Conservation (phyloP, 257 asterid species). For the Nicotiana noctiflora region DNA sequence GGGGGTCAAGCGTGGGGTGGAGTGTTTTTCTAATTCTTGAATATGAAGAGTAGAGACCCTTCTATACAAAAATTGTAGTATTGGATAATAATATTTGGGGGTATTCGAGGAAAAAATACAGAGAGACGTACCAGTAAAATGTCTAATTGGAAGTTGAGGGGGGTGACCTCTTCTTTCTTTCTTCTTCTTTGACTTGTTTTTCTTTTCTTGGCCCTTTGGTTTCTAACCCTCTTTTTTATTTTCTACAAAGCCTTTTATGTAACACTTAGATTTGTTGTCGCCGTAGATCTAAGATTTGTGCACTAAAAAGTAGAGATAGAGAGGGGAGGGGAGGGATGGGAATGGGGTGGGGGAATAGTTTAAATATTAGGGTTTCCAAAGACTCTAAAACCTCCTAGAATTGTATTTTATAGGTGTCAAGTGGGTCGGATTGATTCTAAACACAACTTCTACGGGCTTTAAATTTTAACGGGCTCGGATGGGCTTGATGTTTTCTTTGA, state of each 20-base stretch:
- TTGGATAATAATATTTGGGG: conserved; percentile 16
- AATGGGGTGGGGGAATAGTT: neutral
- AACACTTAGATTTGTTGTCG: neutral
- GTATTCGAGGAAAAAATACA: conserved; percentile 4
- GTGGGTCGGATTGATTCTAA: neutral
- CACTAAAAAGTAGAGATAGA: neutral
- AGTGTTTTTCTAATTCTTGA: conserved; percentile 31
- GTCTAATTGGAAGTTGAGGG: conserved; percentile 19
- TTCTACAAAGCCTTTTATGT: neutral
- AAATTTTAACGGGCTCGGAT: no score
- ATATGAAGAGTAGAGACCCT: no score
- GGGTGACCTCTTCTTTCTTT: conserved; percentile 22
- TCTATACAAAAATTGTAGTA: no score
- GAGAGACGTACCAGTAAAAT: conserved; percentile 42
- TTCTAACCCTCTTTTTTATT: neutral
- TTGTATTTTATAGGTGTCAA: neutral
- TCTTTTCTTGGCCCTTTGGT: neutral
- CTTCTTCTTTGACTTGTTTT: no score
- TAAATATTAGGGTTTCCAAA: neutral
- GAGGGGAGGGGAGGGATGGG: neutral
- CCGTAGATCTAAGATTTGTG: neutral
- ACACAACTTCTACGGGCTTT: neutral
- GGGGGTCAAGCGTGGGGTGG: neutral
- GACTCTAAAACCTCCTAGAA: neutral
- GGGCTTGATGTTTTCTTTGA: no score